Evolutionary conservation across 148 eudicot species (phyloP).

Genomic region (Spergularia bocconei): DNA sequence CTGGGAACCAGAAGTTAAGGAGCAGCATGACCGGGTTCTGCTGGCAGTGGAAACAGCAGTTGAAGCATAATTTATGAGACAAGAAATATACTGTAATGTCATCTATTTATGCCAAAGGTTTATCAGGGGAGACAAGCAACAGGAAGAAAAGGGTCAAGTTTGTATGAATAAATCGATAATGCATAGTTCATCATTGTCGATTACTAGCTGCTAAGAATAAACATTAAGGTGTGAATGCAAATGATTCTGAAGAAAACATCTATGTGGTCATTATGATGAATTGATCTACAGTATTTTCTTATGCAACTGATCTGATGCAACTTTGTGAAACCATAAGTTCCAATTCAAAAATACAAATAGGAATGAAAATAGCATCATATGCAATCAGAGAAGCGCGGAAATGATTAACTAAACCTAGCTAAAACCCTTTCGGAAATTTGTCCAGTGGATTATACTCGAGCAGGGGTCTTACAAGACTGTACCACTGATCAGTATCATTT

Average conservation of each 20-base stretch:
- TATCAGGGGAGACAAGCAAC: neutral
- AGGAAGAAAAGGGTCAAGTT: neutral
- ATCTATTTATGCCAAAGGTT: conserved; percentile 6
- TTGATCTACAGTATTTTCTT: too few relatives aligned
- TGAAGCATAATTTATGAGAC: conserved; percentile 23
- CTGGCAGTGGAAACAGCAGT: conserved; percentile 33
- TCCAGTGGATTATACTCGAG: too few relatives aligned
- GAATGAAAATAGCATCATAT: too few relatives aligned
- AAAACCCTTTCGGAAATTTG: too few relatives aligned
- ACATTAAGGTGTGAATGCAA: neutral
- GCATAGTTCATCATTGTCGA: neutral
- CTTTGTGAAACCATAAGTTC: too few relatives aligned
- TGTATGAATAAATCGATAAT: neutral
- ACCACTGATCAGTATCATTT: neutral
- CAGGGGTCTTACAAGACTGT: too few relatives aligned
- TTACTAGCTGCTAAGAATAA: neutral
- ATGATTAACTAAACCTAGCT: too few relatives aligned
- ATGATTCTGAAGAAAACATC: too few relatives aligned
- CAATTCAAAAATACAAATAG: too few relatives aligned
- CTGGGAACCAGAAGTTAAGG: conserved; percentile 52
- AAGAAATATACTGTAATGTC: conserved; percentile 1
- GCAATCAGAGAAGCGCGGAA: too few relatives aligned
- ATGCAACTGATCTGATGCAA: too few relatives aligned
- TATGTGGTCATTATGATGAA: too few relatives aligned
- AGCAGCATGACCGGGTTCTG: conserved; percentile 39